phyloP scores from a whole-genome alignment of 2,329 filamentous ascomycete species.

The Aschersonia sp. region DNA sequence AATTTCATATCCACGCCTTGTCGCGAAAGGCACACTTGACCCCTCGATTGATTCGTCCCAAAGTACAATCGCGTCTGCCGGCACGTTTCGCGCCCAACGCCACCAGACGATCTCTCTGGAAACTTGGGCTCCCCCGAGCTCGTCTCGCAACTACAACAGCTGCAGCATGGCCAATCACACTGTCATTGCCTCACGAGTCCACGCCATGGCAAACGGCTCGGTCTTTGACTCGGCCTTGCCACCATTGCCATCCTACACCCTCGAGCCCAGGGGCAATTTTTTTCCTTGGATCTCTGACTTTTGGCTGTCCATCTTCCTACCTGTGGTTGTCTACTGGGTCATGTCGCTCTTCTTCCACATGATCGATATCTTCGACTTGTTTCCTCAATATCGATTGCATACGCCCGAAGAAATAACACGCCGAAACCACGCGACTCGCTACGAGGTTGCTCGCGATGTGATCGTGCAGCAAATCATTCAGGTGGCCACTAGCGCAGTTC shows the following conservation, averaged over 20 bases:
- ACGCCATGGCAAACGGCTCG: constrained; percentile 36
- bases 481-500: constrained; percentile 50
- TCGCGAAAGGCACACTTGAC: too few relatives aligned
- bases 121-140: background rate
- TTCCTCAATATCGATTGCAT: constrained; percentile 83
- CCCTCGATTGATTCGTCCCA: too few relatives aligned
- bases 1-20: too few relatives aligned
- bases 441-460: constrained; percentile 81
- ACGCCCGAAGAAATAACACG: constrained; percentile 83
- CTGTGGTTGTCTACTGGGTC: constrained; percentile 77
- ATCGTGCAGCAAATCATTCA: constrained; percentile 86
- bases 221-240: constrained; percentile 49
- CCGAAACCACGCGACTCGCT: constrained; percentile 73
- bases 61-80: too few relatives aligned
- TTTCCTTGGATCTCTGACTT: constrained; percentile 70
- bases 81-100: too few relatives aligned
- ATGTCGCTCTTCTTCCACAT: constrained; percentile 76
- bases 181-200: constrained; percentile 12
- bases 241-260: constrained; percentile 69
- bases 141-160: background rate
- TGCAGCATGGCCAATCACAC: constrained; percentile 26
- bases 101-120: too few relatives aligned
- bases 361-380: constrained; percentile 73
- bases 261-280: constrained; percentile 55
- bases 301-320: constrained; percentile 59